Base-by-base conservation (phyloP, 164 flowering plant species). In the Umbellularia californica region DNA sequence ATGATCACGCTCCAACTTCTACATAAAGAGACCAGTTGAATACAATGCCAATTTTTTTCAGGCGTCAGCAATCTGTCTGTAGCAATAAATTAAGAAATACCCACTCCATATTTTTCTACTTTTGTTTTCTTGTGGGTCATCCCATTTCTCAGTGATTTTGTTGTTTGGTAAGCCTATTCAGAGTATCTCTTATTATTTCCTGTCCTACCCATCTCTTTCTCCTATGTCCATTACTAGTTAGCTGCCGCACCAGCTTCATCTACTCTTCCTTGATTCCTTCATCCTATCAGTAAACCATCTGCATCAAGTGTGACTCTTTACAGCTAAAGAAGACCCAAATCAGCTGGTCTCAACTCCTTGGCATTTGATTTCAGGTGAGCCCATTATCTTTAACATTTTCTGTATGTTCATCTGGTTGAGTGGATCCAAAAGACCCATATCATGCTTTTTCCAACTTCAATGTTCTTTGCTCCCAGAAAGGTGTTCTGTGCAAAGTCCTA, bases 281-380 rank as follows among this genome's bases (percentile, higher is more conserved):
- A 11, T 73, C 70, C 12, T 50, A 10, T 9, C 22, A 13, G n/a
- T 25, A 47, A 47, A 17, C 50, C 51, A 51, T 51, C 10, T 41
- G 47, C 47, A 41, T 41, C 63, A 73, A 62, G 41, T 27, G 30
- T 50, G 70, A 25, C 50, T 35, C 70, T 50, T 51, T 52, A 5
- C 52, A 55, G 51, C 35, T 66, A 10, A 20, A 74, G 58, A 24
- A 22, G 4, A 35, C 23, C 19, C 47, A 25, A 20, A 30, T 65
- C 3, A 63, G 33, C 22, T 55, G n/a, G n/a, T 70, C 30, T 22
- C 17, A 58, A 13, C 27, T 41, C 35, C 68, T 22, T 51, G 5
- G 74, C 19, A 58, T 22, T 35, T 72, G 74, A 72, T 22, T 58
- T 73, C 75, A 65, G 70, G 70, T 65, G n/a, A 22, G 70, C 70